These are phyloP conservation scores for Sisymbrium irio DNA, from an alignment of 345 rosid species.

Conservation along the genomic window DNA sequence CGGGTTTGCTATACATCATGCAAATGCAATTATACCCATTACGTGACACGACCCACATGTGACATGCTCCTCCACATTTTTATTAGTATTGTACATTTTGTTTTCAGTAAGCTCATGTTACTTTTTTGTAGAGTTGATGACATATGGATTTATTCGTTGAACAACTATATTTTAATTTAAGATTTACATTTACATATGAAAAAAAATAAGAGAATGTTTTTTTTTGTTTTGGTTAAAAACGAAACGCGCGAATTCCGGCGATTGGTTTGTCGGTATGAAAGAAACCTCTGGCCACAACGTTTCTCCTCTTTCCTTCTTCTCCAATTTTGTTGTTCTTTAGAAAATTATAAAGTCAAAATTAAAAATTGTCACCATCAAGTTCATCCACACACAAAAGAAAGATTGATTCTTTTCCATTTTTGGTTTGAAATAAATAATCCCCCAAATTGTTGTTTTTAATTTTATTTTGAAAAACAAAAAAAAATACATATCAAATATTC, in stretches of 20 bases:
- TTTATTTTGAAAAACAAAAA: too few relatives aligned
- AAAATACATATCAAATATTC: not conserved
- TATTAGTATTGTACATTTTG: not conserved
- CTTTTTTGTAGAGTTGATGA: not conserved
- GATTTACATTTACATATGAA: not conserved
- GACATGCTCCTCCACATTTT: constrained; percentile 5
- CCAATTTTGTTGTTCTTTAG: not conserved
- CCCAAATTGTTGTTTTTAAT: constrained; percentile 21
- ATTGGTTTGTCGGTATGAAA: not conserved
- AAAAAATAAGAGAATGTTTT: constrained; percentile 22
- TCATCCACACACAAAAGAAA: not conserved
- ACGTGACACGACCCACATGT: constrained; percentile 34
- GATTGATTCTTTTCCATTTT: constrained; percentile 18
- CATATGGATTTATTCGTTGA: not conserved
- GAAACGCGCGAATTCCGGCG: constrained; percentile 25
- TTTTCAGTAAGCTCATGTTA: constrained; percentile 8
- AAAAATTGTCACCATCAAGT: constrained; percentile 1
- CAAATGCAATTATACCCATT: constrained; percentile 18
- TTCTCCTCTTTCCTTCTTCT: not conserved
- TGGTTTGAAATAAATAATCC: not conserved
- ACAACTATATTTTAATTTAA: not conserved
- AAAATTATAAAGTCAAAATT: not conserved
- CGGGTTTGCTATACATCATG: not conserved
- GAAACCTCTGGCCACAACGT: constrained; percentile 22
- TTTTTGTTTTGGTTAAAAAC: constrained; percentile 10